phyloP scores from a whole-genome alignment of 2,329 filamentous ascomycete species.

The Coniochaeta prunicola region DNA sequence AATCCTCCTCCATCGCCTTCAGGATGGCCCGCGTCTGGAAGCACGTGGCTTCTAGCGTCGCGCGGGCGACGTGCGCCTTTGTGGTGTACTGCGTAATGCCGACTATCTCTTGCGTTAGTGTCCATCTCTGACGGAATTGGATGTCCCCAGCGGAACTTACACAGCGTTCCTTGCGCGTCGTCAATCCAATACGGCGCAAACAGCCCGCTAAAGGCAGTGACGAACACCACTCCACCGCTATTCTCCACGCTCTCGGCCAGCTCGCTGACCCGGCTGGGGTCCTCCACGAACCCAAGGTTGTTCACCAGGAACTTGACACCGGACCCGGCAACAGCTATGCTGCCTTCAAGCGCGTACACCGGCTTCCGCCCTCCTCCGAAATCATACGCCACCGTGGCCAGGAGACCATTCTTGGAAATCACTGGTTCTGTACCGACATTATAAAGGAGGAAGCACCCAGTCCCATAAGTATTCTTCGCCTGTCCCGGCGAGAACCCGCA shows the following conservation, averaged over 20 bases:
- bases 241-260: slow-evolving; percentile 51
- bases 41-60: slow-evolving; percentile 84
- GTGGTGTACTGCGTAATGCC: slow-evolving; percentile 81
- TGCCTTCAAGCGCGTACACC: slow-evolving; percentile 77
- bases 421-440: slow-evolving; percentile 82
- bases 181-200: slow-evolving; percentile 96
- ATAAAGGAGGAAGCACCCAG: slow-evolving; percentile 83
- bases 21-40: slow-evolving; percentile 91
- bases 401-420: slow-evolving; percentile 72
- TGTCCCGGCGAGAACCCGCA: slow-evolving; percentile 74
- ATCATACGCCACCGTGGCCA: slow-evolving; percentile 84
- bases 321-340: slow-evolving; percentile 73
- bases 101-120: slow-evolving; percentile 31
- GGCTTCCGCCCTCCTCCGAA: slow-evolving; percentile 55
- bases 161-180: slow-evolving; percentile 81
- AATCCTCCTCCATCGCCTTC: slow-evolving; percentile 85
- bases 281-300: slow-evolving; percentile 53
- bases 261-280: slow-evolving; percentile 40
- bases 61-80: slow-evolving; percentile 78
- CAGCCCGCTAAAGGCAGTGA: slow-evolving; percentile 84
- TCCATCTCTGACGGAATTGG: not conserved
- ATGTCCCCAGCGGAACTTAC: slow-evolving; percentile 32
- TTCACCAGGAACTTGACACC: slow-evolving; percentile 68
- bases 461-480: slow-evolving; percentile 89
- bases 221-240: slow-evolving; percentile 78